Base-by-base conservation (phyloP, 768 basidiomycete genomes). In the Rhodotorula babjevae region DNA sequence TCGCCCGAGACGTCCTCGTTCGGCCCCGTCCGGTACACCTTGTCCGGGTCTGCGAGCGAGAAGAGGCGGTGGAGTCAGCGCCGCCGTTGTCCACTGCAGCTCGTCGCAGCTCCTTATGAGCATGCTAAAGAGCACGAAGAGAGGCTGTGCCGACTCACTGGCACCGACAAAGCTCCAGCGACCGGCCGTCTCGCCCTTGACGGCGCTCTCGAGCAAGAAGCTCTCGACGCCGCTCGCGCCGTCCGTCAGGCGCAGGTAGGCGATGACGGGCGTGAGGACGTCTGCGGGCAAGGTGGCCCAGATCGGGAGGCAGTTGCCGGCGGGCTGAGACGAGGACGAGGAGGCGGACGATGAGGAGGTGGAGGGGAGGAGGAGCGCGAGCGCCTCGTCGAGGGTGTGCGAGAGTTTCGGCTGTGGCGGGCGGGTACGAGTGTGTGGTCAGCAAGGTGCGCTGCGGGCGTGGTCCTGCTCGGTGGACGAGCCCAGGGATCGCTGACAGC, bases 131-230 rank as follows among this genome's bases (percentile, higher is more conserved):
- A 16, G 18, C n/a, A n/a, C n/a, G n/a, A n/a, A 15, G 40, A 6
- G 42, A 31, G 11, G 58, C 18, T 7, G 2, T 23, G 21, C 2
- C 18, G 47, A 81, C 85, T 79, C 79, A 95, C 95, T 92, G 80
- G 93, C 88, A 52, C 96, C 96, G 71, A 99, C 90, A 82, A 97
- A 98, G 78, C 91, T 93, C 82, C 95, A 99, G 65, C 96, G 87
- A 47, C 90, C 93, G 61, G 95, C 83, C 79, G 87, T 91, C 83
- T 96, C 92, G 55, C 93, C 94, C 42, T 87, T 90, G 42, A 92
- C 85, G 57, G 98, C 90, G 59, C 92, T 93, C 81, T 99, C 96
- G 56, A 99, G 85, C 60, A 99, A 83, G 81, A 98, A 99, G 80
- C 91, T 93, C 78, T 93, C 91, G 16, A 36, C 58, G 15, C 67